phyloP scores from a whole-genome alignment of 345 rosid genomes.

The Melaleuca quinquenervia region DNA sequence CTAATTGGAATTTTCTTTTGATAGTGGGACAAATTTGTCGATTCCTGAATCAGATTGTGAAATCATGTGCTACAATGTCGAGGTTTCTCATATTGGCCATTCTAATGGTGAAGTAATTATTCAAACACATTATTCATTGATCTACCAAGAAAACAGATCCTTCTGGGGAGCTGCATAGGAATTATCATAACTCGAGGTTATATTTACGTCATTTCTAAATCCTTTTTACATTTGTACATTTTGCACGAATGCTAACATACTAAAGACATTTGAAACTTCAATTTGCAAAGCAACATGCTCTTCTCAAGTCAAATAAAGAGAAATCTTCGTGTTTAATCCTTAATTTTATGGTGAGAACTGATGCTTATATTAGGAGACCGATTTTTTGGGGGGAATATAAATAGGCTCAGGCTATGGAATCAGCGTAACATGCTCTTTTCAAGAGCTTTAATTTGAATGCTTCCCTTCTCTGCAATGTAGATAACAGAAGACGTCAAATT shows the following conservation, averaged over 20 bases:
- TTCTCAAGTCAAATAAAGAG: no score
- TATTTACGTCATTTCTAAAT: no score
- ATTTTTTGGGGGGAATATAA: neutral
- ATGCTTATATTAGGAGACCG: neutral
- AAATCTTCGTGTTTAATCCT: no score
- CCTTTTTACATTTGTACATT: no score
- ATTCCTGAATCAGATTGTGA: neutral
- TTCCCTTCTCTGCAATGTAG: neutral
- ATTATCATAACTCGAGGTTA: neutral
- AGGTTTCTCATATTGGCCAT: neutral
- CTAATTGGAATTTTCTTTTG: no score
- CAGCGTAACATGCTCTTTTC: neutral
- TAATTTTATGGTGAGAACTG: no score
- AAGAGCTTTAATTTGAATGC: neutral
- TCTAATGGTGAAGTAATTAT: neutral
- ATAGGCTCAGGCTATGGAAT: neutral
- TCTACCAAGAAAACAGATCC: neutral
- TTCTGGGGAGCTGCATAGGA: neutral
- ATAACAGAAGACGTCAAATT: neutral
- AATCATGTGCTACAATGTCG: neutral
- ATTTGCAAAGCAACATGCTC: no score
- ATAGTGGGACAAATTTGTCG: neutral
- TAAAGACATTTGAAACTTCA: no score
- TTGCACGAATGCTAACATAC: no score
- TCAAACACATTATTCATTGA: neutral